Evolutionary conservation across 1,139 yeast genomes (phyloP), one percentile per base, ranked within the genome.

Genomic region (Saccharomycopsis hybrid): DNA sequence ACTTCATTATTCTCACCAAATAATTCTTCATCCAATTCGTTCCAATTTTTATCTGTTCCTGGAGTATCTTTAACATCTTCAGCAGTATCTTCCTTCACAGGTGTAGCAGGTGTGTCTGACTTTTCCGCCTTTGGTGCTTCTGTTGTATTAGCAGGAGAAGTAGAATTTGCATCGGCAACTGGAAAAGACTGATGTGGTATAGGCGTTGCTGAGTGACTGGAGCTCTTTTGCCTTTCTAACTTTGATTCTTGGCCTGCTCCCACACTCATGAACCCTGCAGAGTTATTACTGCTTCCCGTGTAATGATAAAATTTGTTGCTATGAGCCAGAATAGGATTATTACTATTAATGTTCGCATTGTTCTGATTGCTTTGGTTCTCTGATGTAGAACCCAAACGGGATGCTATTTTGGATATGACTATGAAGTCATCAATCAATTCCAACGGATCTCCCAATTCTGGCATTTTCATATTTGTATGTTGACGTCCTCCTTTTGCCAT

Each of bases 1-100:
- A 65, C 63, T 44, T 65, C 70, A 32, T 65, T 68, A 44, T 64
- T 68, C 41, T 63, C 73, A 1, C 74, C 75, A 57, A 72, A 70
- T 24, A 71, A 52, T 32, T 68, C 76, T 13, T 67, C 74, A 47
- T 71, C 72, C 38, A 65, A 53, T 44, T 68, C 67, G 41, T 65
- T 66, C 73, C 73, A 68, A 4, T 58, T 59, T 18, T 61, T 66
- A 7, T 27, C 44, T 28, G 37, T 25, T 4, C 31, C 44, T 7
- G 56, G 50, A 5, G 57, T 52, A 18, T 56, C 62, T 42, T 42
- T 27, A 5, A n/a, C 24, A 9, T 36, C 39, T 7, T 31, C 11
- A n/a, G 43, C 31, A 11, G 24, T 8, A 8, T 8, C 45, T 18
- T 11, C 39, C 9, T 11, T 18, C 18, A 18, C 18, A 18, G 18